Evolutionary conservation across 2,329 filamentous ascomycete genomes (phyloP), one percentile per base, ranked within the genome.

Genomic region (Arthrobotrys pseudoclavata): DNA sequence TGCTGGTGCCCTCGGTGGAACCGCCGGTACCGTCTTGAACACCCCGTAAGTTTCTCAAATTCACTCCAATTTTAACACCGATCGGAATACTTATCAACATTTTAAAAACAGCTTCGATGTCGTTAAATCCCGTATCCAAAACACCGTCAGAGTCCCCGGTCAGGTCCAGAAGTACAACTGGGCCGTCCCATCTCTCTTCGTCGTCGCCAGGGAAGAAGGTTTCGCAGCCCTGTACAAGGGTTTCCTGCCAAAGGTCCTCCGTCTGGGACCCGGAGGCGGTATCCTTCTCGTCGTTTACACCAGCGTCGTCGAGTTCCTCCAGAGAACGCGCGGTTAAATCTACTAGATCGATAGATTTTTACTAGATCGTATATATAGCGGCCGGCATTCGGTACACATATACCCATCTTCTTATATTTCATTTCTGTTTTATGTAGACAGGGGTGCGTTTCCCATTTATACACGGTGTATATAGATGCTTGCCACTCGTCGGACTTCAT

Each of bases 101-200:
- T 20, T 20, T 20, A 9, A 31, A 13, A 45, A 20, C 31, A 82
- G 81, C 72, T 91, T 97, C 89, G 94, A 98, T 83, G 95, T 98
- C 20, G 94, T 98, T 86, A 99, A 99, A 89, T 96, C 92, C 80
- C 91, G 96, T 79, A 99, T 99, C 81, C 96, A 99, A 85, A 99
- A 99, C 86, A 93, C 89, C 69, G 88, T 92, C 80, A 95, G 92
- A 87, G 86, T 97, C 45, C 84, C 91, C n/a, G 96, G 96, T 4
- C 87, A 89, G 67, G 85, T 90, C 22, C 92, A 92, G 83, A 99
- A 99, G 88, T 99, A 99, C 87, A 97, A 98, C 89, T 99, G 96
- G 96, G 96, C 96, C 34, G 97, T 91, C 89, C 92, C 93, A 55
- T 90, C 93, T 22, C 87, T 97, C 62, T 91, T 88, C 70, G 96